Base-by-base conservation (phyloP, 208 protist species). In the Blechomonas ayalai region DNA sequence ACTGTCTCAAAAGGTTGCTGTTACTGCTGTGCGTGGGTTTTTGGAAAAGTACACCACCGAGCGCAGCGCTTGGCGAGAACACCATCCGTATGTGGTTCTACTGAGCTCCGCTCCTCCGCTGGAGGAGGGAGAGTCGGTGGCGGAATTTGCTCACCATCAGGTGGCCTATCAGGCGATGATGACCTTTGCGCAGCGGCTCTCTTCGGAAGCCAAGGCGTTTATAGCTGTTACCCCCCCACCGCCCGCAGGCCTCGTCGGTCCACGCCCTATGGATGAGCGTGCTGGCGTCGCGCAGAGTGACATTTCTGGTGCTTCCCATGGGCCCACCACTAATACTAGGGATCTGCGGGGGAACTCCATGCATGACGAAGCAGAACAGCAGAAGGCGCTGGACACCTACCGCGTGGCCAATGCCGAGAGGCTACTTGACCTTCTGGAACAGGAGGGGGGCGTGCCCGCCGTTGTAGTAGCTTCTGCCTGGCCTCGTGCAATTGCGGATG, bases 401-500 rank as follows among this genome's bases (percentile, higher is more conserved):
- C 41, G 45, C 23, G 31, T 51, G 15, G 10, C 23, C n/a, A 47
- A 23, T 35, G 24, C 20, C 9, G 42, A 24, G 16, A 24, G 24
- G 33, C 23, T 47, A 33, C 22, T n/a, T 35, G 42, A 24, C 23
- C 22, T 47, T 7, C 42, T 20, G 42, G 43, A 25, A 27, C 2
- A 15, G 9, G 0, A 33, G 13, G 16, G 34, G 23, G 33, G 33
- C 23, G n/a, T n/a, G n/a, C n/a, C n/a, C n/a, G n/a, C n/a, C n/a
- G n/a, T n/a, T n/a, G n/a, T n/a, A n/a, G n/a, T n/a, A n/a, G n/a
- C n/a, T n/a, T 28, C 44, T 10, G 7, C 31, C 16, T 60, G 46
- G 19, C 53, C 53, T 13, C n/a, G 24, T 9, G 35, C 53, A 6
- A 28, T 60, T 7, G 53, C 42, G 2, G 53, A 60, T 37, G 42